Evolutionary conservation across 2,329 filamentous ascomycete genomes (phyloP), one percentile per base, ranked within the genome.

Genomic region (Ophiostoma ips): DNA sequence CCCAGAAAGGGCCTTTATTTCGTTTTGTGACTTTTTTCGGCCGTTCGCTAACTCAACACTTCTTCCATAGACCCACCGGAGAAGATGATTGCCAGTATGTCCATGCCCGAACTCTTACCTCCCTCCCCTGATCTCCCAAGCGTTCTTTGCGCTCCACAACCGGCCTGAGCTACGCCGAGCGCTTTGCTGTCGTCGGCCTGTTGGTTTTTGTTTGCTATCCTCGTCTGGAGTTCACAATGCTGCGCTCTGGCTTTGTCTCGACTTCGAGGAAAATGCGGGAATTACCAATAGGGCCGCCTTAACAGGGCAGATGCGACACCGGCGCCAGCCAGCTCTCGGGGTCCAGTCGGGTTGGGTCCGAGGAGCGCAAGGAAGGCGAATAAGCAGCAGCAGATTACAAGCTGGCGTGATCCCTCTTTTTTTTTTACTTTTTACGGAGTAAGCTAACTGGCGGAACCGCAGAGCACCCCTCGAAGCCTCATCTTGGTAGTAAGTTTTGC

Each of bases 391-490:
- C 21, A 31, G 19, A 43, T 28, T 5, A 28, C 24, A 35, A 44
- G 30, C 41, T 44, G 15, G 41, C 28, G 3, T n/a, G 30, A 33
- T 30, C 31, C n/a, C n/a, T n/a, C n/a, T n/a, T n/a, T n/a, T n/a
- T n/a, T n/a, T n/a, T n/a, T n/a, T n/a, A 41, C n/a, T 24, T 44
- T 35, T 16, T 9, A 34, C 33, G 10, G 33, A 34, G 13, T 6
- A 50, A 62, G 69, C 64, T 61, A 55, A 57, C 59, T 64, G 64
- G 50, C 34, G 45, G 58, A 54, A 56, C 48, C 49, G 34, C 63
- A 83, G 79, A 83, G 68, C 81, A 84, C 63, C 79, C 80, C 54
- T 76, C 75, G 66, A 81, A 82, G 66, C 80, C 81, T 65, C 80
- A 84, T 68, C 63, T 84, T 53, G 67, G 66, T 60, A 74, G 79